Evolutionary conservation across 495 filamentous ascomycete genomes (phyloP).

Genomic region (Aspergillus baeticus): DNA sequence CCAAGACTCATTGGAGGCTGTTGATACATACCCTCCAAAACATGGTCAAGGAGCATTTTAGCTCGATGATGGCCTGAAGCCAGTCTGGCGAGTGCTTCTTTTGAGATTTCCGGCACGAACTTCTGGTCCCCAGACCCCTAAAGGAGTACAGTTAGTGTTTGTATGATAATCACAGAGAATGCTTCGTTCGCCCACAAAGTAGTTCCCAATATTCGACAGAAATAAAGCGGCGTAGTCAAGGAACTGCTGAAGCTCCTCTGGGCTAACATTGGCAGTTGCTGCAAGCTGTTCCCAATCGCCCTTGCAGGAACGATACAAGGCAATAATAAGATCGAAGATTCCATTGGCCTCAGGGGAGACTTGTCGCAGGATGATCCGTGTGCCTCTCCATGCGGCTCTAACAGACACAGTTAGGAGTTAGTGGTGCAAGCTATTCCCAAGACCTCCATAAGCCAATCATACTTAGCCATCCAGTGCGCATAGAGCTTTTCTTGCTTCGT

Average conservation of each 20-base stretch:
- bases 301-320: slow-evolving; percentile 25
- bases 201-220: slow-evolving; percentile 19
- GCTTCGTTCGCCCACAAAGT: slow-evolving; percentile 7
- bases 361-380: slow-evolving; percentile 37
- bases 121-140: slow-evolving; percentile 30
- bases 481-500: slow-evolving; percentile 26
- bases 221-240: slow-evolving; percentile 21
- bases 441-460: background rate
- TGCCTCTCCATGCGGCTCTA: slow-evolving; percentile 39
- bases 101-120: slow-evolving; percentile 23
- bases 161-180: background rate
- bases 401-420: background rate
- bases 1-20: slow-evolving; percentile 24
- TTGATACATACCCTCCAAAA: slow-evolving; percentile 13
- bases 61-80: slow-evolving; percentile 9
- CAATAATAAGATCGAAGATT: slow-evolving; percentile 23
- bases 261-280: background rate
- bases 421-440: background rate
- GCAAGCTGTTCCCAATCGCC: slow-evolving; percentile 34
- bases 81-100: slow-evolving; percentile 14
- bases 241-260: slow-evolving; percentile 12
- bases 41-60: background rate
- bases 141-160: background rate
- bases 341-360: slow-evolving; percentile 35
- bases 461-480: slow-evolving; percentile 27